A percentile compares a stretch with the other conserved stretches of the same genome.
These are phyloP conservation scores for Botryobasidium botryosum DNA, from an alignment of 768 basidiomycete species.

Conservation along the genomic window DNA sequence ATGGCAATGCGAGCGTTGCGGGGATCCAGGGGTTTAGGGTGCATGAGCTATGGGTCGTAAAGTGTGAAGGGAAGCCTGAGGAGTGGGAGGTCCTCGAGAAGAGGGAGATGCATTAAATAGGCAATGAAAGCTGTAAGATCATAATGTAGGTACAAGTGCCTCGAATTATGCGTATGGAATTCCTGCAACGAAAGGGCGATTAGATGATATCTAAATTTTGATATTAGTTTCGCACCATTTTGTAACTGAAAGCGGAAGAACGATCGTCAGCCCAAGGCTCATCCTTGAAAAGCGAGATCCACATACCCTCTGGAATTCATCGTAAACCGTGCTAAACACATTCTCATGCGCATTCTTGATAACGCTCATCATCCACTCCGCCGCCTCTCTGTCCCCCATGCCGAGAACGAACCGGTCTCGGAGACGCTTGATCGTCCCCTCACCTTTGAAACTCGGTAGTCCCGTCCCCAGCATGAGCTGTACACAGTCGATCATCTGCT, in stretches of 20 bases:
- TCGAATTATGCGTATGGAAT: conserved; percentile 9
- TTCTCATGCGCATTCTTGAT: conserved; percentile 93
- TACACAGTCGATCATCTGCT: conserved; percentile 75
- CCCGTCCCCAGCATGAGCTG: conserved; percentile 91
- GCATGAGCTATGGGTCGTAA: conserved; percentile 10
- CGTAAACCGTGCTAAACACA: conserved; percentile 80
- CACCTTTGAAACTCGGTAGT: conserved; percentile 93
- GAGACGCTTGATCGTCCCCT: conserved; percentile 73
- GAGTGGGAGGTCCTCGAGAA: conserved; percentile 11
- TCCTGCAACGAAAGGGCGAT: conserved; percentile 1
- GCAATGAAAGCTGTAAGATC: background rate
- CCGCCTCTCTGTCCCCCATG: conserved; percentile 76
- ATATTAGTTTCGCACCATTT: conserved; percentile 1
- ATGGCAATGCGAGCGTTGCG: conserved; percentile 3
- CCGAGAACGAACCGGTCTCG: conserved; percentile 73
- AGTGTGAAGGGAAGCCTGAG: conserved; percentile 8
- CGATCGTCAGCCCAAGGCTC: background rate
- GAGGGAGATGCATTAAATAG: background rate
- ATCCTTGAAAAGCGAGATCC: background rate
- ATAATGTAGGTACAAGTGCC: background rate
- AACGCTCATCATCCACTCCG: conserved; percentile 80
- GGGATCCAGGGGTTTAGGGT: conserved; percentile 7
- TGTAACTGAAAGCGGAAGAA: background rate
- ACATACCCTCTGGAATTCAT: conserved; percentile 83
- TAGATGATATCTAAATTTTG: background rate